These are phyloP conservation scores for Cytospora mali DNA, from an alignment of 2,329 filamentous ascomycete species.

Conservation along the genomic window DNA sequence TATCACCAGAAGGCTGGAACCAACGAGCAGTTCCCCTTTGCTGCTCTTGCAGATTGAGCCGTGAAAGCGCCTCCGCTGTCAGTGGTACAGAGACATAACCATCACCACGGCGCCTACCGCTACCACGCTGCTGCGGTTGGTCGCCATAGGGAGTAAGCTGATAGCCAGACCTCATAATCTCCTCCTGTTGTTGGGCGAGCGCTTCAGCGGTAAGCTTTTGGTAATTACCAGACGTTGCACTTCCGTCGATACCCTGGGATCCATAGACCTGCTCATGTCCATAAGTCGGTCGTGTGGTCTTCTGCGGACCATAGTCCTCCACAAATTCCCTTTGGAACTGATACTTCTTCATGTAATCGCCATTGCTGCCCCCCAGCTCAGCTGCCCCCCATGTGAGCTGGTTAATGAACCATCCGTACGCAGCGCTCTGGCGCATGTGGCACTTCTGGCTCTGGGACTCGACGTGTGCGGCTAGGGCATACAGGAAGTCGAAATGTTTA, in stretches of 20 bases:
- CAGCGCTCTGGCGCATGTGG: slow-evolving; percentile 44
- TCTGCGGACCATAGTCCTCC: slow-evolving; percentile 33
- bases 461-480: slow-evolving; percentile 51
- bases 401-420: slow-evolving; percentile 43
- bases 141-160: not conserved
- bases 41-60: slow-evolving; percentile 6
- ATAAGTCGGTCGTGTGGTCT: slow-evolving; percentile 7
- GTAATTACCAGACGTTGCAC: not conserved
- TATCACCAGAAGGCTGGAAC: not conserved
- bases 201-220: slow-evolving; percentile 9
- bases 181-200: not conserved
- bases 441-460: slow-evolving; percentile 49
- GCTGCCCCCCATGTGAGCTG: slow-evolving; percentile 45
- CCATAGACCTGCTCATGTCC: slow-evolving; percentile 18
- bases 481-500: slow-evolving; percentile 43
- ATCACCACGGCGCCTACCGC: not conserved
- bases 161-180: not conserved
- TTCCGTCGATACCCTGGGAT: not conserved
- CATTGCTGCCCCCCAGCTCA: slow-evolving; percentile 38
- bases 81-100: not conserved
- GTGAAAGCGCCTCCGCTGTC: slow-evolving; percentile 7
- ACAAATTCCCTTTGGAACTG: slow-evolving; percentile 28
- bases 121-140: not conserved
- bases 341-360: slow-evolving; percentile 42
- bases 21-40: not conserved